Base-by-base conservation (phyloP, 2,329 filamentous ascomycete genomes). In the Akanthomyces muscarius region DNA sequence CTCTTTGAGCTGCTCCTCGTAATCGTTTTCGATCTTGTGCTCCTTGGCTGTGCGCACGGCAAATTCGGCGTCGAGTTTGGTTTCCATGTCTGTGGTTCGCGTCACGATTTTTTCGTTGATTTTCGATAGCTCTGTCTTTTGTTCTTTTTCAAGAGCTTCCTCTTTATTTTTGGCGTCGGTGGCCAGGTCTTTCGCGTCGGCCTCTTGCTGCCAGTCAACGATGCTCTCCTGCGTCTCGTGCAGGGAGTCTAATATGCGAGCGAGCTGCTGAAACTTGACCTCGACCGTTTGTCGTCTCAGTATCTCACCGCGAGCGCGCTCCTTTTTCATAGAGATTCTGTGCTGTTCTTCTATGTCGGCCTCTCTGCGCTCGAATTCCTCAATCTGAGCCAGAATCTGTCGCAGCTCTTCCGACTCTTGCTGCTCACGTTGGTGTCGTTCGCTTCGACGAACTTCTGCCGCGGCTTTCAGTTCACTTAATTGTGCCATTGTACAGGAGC, bases 401-500 rank as follows among this genome's bases (percentile, higher is more conserved):
- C 72, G 69, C 38, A 76, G 54, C 58, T 77, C 75, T 48, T 72
- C 71, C 5, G 71, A 70, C 21, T 76, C 78, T 50, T 62, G 66
- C 38, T 68, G 72, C 65, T 79, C 77, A 30, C 66, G 71, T 16
- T 66, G 66, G 4, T 65, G 63, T n/a, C 76, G 75, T 63, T 71
- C 69, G 38, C 66, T 67, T 5, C 78, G 74, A 13, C 79, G 73
- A 8, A 54, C 66, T 2, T 66, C 71, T 2, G 77, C 80, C 0
- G 66, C 67, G 1, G 65, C 50, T 63, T 84, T 83, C 44, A 82
- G 64, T 1, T 62, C 68, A 3, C 61, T 55, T 1, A 86, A 75
- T 65, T 84, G 75, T 14, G 74, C 68, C 73, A 80, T 78, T 2
- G 76, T 80, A 72, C 91, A 95, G 2, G 75, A 75, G 71, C 91